Evolutionary conservation across 495 filamentous ascomycete genomes (phyloP).

Genomic region (Talaromyces trachyspermus): DNA sequence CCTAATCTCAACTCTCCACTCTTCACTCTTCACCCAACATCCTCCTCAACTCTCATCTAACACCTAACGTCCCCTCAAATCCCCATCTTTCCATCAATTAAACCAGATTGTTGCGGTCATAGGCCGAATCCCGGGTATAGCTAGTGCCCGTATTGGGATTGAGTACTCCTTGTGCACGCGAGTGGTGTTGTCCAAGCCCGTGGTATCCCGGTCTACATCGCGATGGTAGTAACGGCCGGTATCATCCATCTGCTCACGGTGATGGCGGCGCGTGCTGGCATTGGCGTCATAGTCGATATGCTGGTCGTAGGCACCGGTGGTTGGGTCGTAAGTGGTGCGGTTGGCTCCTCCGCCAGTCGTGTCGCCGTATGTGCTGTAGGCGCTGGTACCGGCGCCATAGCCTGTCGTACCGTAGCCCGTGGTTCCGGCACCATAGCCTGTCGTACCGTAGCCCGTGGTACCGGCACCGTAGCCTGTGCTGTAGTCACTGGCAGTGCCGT

Average conservation of each 20-base stretch:
- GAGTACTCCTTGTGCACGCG: constrained; percentile 31
- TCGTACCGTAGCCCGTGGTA: no score
- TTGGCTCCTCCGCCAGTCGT: constrained; percentile 4
- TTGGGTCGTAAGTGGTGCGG: constrained; percentile 19
- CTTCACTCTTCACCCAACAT: no score
- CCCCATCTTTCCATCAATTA: constrained; percentile 1
- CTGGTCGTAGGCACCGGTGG: constrained; percentile 32
- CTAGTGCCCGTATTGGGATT: constrained; percentile 34
- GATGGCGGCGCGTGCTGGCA: constrained; percentile 24
- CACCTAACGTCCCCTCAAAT: constrained; percentile 1
- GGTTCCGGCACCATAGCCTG: no score
- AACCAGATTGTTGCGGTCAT: constrained; percentile 5
- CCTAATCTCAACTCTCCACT: no score
- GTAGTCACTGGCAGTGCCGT: not conserved
- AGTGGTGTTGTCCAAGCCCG: constrained; percentile 22
- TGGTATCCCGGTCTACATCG: constrained; percentile 23
- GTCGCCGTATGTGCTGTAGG: constrained; percentile 6
- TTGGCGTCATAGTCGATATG: constrained; percentile 28
- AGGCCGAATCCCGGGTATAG: constrained; percentile 6
- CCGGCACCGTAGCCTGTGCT: not conserved
- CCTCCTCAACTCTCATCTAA: not conserved
- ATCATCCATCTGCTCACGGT: constrained; percentile 27
- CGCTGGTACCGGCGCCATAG: not conserved
- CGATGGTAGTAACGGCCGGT: constrained; percentile 26
- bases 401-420: constrained; percentile 4